These are phyloP conservation scores for Pyricularia sp. DNA, from an alignment of 2,329 filamentous ascomycete species.

Conservation along the genomic window DNA sequence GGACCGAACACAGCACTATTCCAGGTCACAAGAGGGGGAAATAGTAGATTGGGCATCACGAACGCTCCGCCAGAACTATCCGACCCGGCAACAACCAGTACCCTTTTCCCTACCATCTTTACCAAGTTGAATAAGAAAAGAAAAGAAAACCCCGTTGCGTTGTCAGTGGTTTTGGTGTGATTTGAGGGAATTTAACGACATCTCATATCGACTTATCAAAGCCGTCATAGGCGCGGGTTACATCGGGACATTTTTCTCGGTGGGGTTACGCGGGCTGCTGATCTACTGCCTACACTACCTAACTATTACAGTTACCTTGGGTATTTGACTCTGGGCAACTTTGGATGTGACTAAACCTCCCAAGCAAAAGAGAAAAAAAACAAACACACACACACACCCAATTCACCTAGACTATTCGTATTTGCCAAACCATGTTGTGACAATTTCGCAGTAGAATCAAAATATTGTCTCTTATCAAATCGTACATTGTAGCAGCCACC, in stretches of 20 bases:
- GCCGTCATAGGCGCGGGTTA: not conserved
- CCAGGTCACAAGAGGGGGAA: not conserved
- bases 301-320: too few species aligned
- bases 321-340: not conserved
- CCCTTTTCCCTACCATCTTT: slow-evolving; percentile 25
- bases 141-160: not conserved
- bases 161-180: not conserved
- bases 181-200: not conserved
- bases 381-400: not conserved
- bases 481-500: not conserved
- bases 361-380: too few species aligned
- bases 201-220: not conserved
- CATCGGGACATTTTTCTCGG: not conserved
- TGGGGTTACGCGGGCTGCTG: not conserved
- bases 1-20: not conserved
- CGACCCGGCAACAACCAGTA: slow-evolving; percentile 79
- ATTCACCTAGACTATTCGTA: not conserved
- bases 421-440: not conserved
- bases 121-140: not conserved
- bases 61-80: slow-evolving; percentile 86
- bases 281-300: too few species aligned
- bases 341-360: not conserved
- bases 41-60: slow-evolving; percentile 19
- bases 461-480: not conserved
- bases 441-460: not conserved